Conservation (phyloP, 108 stramenopile species). For the Mediolabrus comicus region DNA sequence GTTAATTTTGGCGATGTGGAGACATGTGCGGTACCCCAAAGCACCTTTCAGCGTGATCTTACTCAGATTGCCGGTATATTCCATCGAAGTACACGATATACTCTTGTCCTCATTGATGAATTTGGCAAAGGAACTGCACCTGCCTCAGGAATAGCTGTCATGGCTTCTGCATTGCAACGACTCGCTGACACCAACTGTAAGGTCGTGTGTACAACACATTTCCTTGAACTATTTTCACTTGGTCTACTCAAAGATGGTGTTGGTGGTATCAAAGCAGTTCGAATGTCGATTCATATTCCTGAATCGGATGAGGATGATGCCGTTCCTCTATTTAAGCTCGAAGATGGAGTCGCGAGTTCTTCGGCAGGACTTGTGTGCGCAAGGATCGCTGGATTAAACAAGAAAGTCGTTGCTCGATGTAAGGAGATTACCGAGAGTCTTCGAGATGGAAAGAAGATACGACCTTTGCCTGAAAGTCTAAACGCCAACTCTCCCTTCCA, state of each 20-base stretch:
- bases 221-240: slow-evolving; percentile 93
- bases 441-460: slow-evolving; percentile 53
- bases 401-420: slow-evolving; percentile 59
- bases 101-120: slow-evolving; percentile 94
- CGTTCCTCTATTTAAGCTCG: slow-evolving; percentile 88
- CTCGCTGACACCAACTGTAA: slow-evolving; percentile 65
- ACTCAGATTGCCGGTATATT: slow-evolving; percentile 85
- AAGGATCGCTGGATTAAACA: slow-evolving; percentile 79
- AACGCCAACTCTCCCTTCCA: slow-evolving; percentile 55
- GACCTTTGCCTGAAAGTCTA: slow-evolving; percentile 55
- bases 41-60: slow-evolving; percentile 92
- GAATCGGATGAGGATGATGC: slow-evolving; percentile 55
- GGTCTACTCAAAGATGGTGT: slow-evolving; percentile 65
- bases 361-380: slow-evolving; percentile 95
- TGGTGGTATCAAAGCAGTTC: slow-evolving; percentile 76
- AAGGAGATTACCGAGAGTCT: slow-evolving; percentile 65
- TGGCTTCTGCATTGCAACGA: slow-evolving; percentile 76
- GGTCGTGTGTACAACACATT: slow-evolving; percentile 91
- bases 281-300: slow-evolving; percentile 88
- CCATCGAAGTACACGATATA: slow-evolving; percentile 59
- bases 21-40: slow-evolving; percentile 91
- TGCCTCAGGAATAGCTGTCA: slow-evolving; percentile 90
- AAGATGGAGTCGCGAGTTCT: slow-evolving; percentile 81
- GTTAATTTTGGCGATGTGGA: slow-evolving; percentile 88
- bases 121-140: slow-evolving; percentile 96